phyloP scores from a whole-genome alignment of 164 flowering plant genomes.

The Vitis vinifera region DNA sequence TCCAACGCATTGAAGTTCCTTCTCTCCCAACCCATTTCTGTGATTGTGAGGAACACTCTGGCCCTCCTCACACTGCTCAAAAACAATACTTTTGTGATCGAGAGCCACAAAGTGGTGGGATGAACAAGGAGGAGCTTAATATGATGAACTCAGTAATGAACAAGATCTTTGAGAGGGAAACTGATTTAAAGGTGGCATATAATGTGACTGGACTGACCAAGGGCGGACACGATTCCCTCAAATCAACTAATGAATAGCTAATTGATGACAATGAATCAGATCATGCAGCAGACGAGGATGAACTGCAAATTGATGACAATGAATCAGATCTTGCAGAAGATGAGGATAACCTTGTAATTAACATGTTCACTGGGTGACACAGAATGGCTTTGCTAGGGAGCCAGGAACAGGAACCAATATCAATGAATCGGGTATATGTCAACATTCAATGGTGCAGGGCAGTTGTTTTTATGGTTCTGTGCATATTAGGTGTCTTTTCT shows the following conservation, averaged over 20 bases:
- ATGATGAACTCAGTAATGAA: conserved; percentile 75
- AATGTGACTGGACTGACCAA: not conserved
- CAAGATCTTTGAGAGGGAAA: conserved; percentile 56
- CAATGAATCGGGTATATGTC: conserved; percentile 30
- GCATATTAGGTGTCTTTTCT: not conserved
- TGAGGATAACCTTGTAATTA: conserved; percentile 56
- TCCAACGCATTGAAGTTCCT: conserved; percentile 69
- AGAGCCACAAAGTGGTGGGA: conserved; percentile 28
- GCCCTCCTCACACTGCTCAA: conserved; percentile 18
- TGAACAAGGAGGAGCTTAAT: conserved; percentile 54
- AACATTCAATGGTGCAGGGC: not conserved
- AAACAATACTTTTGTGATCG: conserved; percentile 16
- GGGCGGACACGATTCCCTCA: conserved; percentile 10
- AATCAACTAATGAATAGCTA: conserved; percentile 18
- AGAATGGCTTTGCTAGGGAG: conserved; percentile 5
- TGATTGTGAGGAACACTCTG: conserved; percentile 84
- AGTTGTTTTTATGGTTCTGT: not conserved
- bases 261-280: conserved; percentile 27
- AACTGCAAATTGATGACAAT: conserved; percentile 20
- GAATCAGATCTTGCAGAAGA: conserved; percentile 34
- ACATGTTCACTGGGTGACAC: conserved; percentile 36
- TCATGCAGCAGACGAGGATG: conserved; percentile 27
- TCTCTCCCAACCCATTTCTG: conserved; percentile 75
- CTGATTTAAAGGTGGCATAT: conserved; percentile 4
- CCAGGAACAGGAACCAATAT: conserved; percentile 13